phyloP scores from a whole-genome alignment of 2,329 filamentous ascomycete species.

The Myriosclerotinia duriaeana region DNA sequence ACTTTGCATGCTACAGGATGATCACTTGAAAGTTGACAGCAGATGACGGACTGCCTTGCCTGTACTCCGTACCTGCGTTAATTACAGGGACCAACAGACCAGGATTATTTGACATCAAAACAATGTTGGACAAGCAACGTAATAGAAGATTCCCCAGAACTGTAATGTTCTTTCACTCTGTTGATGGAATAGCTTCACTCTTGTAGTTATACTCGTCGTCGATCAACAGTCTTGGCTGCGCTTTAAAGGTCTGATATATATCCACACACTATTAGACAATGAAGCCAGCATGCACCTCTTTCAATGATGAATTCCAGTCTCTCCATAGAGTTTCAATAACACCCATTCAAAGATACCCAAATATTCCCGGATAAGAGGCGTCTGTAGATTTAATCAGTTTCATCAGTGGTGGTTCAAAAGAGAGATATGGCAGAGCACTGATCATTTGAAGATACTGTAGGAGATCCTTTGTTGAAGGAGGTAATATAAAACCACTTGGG shows the following conservation, averaged over 20 bases:
- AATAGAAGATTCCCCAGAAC: not conserved
- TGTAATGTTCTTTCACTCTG: not conserved
- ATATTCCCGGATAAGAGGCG: too few relatives aligned
- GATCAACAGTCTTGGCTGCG: not conserved
- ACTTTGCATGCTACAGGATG: not conserved
- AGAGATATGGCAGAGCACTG: not conserved
- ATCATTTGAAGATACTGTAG: constrained; percentile 1
- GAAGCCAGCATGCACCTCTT: too few relatives aligned
- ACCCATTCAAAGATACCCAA: too few relatives aligned
- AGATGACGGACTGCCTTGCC: not conserved
- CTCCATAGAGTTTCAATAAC: too few relatives aligned
- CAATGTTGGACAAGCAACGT: constrained; percentile 23
- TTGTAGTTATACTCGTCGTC: too few relatives aligned
- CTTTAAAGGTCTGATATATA: not conserved
- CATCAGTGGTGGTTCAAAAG: not conserved
- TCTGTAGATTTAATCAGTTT: too few relatives aligned
- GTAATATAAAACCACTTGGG: not conserved
- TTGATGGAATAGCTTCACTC: not conserved
- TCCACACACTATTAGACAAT: not conserved
- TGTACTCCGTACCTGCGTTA: constrained; percentile 21
- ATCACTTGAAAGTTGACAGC: not conserved
- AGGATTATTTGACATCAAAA: constrained; percentile 13
- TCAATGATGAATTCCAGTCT: too few relatives aligned
- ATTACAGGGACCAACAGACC: constrained; percentile 16
- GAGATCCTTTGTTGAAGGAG: not conserved